Conservation (phyloP, 2,329 filamentous ascomycete species). For the Penicillium occitanis region DNA sequence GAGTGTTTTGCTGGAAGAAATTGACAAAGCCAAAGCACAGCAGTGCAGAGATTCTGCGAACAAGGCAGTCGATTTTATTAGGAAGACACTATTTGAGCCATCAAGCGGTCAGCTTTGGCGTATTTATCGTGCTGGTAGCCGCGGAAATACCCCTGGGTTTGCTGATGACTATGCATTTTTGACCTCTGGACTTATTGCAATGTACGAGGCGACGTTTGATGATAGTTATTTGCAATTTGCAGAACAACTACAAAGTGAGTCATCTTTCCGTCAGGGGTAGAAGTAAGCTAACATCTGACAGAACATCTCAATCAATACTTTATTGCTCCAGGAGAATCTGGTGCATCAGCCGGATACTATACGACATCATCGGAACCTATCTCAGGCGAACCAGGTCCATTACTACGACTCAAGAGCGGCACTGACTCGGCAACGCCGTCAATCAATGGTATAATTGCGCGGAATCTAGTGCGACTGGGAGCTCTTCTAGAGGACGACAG, state of each 20-base stretch:
- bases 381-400: constrained; percentile 58
- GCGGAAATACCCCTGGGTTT: constrained; percentile 69
- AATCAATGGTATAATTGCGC: constrained; percentile 81
- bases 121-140: constrained; percentile 66
- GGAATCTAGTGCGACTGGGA: constrained; percentile 80
- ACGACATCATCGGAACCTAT: constrained; percentile 50
- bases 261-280: not conserved
- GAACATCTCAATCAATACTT: constrained; percentile 74
- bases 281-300: constrained; percentile 31
- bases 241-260: constrained; percentile 70
- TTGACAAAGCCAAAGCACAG: constrained; percentile 58
- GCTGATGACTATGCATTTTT: constrained; percentile 95
- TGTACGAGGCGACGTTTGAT: constrained; percentile 81
- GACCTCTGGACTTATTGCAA: constrained; percentile 75
- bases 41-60: constrained; percentile 66
- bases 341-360: constrained; percentile 43
- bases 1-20: constrained; percentile 63
- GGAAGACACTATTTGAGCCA: constrained; percentile 68
- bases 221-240: constrained; percentile 76
- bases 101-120: constrained; percentile 65
- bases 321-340: constrained; percentile 59
- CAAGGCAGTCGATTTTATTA: constrained; percentile 70
- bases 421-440: constrained; percentile 92
- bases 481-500: constrained; percentile 64
- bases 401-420: constrained; percentile 88